Evolutionary conservation across 768 basidiomycete genomes (phyloP).

Genomic region (Rhodosporidiobolus odoratus): DNA sequence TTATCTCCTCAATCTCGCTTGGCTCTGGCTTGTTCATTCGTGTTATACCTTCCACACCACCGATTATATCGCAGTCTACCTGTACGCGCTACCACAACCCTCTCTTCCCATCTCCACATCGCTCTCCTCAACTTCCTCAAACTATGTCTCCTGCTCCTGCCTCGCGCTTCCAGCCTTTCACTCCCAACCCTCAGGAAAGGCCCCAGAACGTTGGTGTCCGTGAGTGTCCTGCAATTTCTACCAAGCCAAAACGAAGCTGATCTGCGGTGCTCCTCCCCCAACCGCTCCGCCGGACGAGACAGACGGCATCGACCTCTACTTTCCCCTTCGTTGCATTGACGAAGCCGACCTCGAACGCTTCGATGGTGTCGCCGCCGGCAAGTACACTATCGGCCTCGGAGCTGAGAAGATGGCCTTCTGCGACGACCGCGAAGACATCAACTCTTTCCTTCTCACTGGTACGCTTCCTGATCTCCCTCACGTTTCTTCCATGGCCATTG

Average conservation of each 20-base stretch:
- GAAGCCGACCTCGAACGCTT: slow-evolving; percentile 89
- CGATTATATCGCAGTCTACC: neutral
- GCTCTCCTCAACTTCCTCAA: neutral
- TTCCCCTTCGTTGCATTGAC: slow-evolving; percentile 81
- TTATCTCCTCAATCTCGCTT: neutral
- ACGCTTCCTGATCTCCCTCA: slow-evolving; percentile 42
- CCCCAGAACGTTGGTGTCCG: slow-evolving; percentile 93
- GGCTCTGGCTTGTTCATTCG: neutral
- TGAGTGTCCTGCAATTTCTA: slow-evolving; percentile 23
- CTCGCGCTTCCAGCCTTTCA: slow-evolving; percentile 14
- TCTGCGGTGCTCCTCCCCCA: neutral
- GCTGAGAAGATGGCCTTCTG: slow-evolving; percentile 98
- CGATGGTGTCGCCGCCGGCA: slow-evolving; percentile 88
- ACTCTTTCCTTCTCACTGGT: slow-evolving; percentile 94
- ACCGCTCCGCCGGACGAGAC: neutral
- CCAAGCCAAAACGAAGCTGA: neutral
- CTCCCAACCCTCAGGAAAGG: slow-evolving; percentile 48
- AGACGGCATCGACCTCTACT: slow-evolving; percentile 81
- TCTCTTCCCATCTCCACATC: neutral
- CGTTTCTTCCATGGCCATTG: neutral
- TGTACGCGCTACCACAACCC: neutral
- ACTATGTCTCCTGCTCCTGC: slow-evolving; percentile 8
- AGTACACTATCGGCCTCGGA: slow-evolving; percentile 97
- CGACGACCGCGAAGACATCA: slow-evolving; percentile 98
- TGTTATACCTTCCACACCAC: neutral